Conservation (phyloP, 148 eudicot species). For the Nepenthes mirabilis region DNA sequence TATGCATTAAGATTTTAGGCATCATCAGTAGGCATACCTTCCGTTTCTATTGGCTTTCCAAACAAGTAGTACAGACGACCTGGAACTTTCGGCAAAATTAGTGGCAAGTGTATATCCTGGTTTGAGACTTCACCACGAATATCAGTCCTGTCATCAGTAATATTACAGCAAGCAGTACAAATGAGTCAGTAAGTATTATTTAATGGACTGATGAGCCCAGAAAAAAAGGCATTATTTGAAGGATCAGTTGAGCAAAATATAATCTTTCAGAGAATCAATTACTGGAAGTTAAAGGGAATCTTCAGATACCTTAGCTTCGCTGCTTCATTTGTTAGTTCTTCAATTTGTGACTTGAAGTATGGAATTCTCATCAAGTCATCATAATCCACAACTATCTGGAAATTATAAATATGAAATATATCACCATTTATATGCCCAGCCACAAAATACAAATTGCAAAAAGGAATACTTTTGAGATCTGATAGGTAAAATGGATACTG, state of each 20-base stretch:
- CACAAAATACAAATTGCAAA: neutral
- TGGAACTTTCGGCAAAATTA: constrained; percentile 52
- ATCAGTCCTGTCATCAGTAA: constrained; percentile 19
- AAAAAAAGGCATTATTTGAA: neutral
- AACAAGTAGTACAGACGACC: constrained; percentile 70
- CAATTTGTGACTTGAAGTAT: constrained; percentile 24
- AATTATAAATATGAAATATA: neutral
- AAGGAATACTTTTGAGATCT: neutral
- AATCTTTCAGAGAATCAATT: neutral
- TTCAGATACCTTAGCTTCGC: constrained; percentile 35
- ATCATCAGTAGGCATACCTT: constrained; percentile 22
- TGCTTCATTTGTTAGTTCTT: constrained; percentile 23
- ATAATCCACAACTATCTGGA: constrained; percentile 40
- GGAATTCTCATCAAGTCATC: constrained; percentile 49
- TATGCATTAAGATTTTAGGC: too few species aligned
- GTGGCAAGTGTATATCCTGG: constrained; percentile 43
- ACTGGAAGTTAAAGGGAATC: neutral
- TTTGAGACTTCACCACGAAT: constrained; percentile 47
- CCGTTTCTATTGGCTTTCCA: constrained; percentile 80
- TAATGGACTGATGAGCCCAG: neutral
- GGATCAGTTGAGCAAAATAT: neutral
- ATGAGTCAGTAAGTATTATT: neutral
- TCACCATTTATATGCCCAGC: neutral
- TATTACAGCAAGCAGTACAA: neutral
- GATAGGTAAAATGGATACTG: neutral